These are phyloP conservation scores for Aspergillus aculeatus DNA, from an alignment of 2,329 filamentous ascomycete genomes.

Conservation along the genomic window DNA sequence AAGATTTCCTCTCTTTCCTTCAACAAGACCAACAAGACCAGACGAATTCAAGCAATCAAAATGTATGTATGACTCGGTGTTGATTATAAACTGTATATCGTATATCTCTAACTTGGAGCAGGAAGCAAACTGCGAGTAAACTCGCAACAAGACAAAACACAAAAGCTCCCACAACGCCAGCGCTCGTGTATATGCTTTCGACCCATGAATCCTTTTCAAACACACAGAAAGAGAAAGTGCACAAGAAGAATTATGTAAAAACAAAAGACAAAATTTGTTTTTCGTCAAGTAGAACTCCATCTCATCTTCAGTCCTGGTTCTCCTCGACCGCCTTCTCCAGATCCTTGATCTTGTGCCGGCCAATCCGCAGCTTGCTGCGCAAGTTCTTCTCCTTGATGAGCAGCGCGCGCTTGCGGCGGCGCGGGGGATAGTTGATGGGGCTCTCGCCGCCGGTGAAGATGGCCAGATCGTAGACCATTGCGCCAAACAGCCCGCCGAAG, in stretches of 20 bases:
- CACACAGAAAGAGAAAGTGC: no score
- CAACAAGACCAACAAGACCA: no score
- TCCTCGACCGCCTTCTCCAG: slow-evolving; percentile 18
- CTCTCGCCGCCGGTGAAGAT: slow-evolving; percentile 42
- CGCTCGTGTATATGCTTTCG: not conserved
- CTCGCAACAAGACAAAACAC: not conserved
- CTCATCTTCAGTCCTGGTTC: not conserved
- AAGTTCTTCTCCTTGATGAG: slow-evolving; percentile 31
- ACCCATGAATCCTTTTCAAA: not conserved
- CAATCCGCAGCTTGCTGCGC: slow-evolving; percentile 16
- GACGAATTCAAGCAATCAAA: no score
- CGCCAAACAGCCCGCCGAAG: slow-evolving; percentile 32
- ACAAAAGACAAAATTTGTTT: no score
- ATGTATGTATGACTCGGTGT: no score
- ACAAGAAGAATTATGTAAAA: no score
- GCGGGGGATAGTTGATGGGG: slow-evolving; percentile 45
- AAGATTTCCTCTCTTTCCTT: no score
- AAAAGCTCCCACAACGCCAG: not conserved
- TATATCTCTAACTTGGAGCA: no score
- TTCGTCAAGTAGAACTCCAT: not conserved
- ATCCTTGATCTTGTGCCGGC: slow-evolving; percentile 17
- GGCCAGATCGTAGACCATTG: slow-evolving; percentile 34
- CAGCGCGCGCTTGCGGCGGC: slow-evolving; percentile 36
- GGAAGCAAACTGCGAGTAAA: not conserved
- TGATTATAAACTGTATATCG: no score